Percentiles rank a stretch among this genome's conserved stretches.
phyloP scores from a whole-genome alignment of 1,284 basidiomycete species.

The Porogramme epimiltina region DNA sequence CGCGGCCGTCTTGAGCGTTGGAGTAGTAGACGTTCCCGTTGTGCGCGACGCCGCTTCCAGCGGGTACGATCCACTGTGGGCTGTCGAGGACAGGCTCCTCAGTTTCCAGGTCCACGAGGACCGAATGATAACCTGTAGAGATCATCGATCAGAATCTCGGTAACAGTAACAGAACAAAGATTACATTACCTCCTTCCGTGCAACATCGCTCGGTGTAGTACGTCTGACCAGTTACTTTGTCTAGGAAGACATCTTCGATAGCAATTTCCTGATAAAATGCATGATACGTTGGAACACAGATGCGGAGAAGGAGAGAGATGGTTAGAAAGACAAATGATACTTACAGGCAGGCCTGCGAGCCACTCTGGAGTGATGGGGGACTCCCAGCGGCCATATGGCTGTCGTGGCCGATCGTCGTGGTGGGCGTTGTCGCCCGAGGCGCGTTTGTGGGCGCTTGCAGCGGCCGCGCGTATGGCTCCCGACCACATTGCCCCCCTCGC shows the following conservation, averaged over 20 bases:
- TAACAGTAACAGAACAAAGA: background rate
- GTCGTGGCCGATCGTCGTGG: background rate
- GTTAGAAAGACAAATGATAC: constrained; percentile 37
- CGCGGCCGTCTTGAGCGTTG: no score
- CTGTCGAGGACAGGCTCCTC: background rate
- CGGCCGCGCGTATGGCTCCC: background rate
- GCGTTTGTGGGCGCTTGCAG: background rate
- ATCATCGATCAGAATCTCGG: no score
- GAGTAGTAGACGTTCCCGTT: background rate
- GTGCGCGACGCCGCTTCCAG: background rate
- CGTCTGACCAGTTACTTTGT: constrained; percentile 42
- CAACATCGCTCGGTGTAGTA: constrained; percentile 62
- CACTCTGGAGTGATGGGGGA: constrained; percentile 30
- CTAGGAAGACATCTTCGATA: constrained; percentile 49
- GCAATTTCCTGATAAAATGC: constrained; percentile 36
- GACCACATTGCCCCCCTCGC: background rate
- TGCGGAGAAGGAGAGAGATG: background rate
- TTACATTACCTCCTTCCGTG: constrained; percentile 33
- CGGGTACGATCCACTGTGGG: background rate
- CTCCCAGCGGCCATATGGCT: constrained; percentile 33
- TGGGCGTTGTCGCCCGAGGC: background rate
- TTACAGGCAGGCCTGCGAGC: constrained; percentile 34
- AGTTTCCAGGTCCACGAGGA: background rate
- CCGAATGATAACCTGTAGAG: background rate
- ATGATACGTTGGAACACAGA: no score